Evolutionary conservation across 345 rosid genomes (phyloP).

Genomic region (Mangifera indica): DNA sequence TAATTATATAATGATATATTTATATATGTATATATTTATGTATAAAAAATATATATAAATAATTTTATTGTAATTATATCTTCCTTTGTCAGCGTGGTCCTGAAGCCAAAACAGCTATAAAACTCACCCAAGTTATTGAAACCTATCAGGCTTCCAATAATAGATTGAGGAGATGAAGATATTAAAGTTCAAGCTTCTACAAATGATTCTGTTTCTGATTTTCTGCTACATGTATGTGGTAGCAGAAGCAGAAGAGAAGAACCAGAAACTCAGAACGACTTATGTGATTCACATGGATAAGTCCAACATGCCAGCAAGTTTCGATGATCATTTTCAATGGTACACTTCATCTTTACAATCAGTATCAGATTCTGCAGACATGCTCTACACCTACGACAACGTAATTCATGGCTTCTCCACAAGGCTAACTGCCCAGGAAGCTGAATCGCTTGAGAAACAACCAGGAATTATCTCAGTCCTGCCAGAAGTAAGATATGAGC

Average conservation of each 20-base stretch:
- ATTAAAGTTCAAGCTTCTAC: constrained; percentile 21
- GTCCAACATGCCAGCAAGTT: constrained; percentile 50
- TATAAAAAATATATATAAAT: too few species aligned
- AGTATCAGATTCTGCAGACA: constrained; percentile 44
- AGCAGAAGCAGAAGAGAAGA: constrained; percentile 37
- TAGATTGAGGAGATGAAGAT: constrained; percentile 25
- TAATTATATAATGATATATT: too few species aligned
- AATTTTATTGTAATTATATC: too few species aligned
- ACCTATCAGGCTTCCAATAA: background rate
- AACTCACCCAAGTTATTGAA: background rate
- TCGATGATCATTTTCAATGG: constrained; percentile 51
- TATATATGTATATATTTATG: too few species aligned
- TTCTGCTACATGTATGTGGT: constrained; percentile 18
- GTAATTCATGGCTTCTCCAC: constrained; percentile 78
- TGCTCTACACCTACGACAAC: constrained; percentile 55
- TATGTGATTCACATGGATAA: constrained; percentile 62
- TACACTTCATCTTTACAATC: constrained; percentile 48
- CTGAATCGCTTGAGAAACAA: constrained; percentile 37
- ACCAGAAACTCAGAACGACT: constrained; percentile 35
- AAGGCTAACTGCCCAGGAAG: constrained; percentile 43
- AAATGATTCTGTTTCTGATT: constrained; percentile 25
- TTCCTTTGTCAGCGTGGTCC: constrained; percentile 6
- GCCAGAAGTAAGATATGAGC: constrained; percentile 55
- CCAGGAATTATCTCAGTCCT: constrained; percentile 52
- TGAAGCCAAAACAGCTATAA: background rate